Evolutionary conservation across 306 rosid genomes (phyloP).

Genomic region (Vicia faba): DNA sequence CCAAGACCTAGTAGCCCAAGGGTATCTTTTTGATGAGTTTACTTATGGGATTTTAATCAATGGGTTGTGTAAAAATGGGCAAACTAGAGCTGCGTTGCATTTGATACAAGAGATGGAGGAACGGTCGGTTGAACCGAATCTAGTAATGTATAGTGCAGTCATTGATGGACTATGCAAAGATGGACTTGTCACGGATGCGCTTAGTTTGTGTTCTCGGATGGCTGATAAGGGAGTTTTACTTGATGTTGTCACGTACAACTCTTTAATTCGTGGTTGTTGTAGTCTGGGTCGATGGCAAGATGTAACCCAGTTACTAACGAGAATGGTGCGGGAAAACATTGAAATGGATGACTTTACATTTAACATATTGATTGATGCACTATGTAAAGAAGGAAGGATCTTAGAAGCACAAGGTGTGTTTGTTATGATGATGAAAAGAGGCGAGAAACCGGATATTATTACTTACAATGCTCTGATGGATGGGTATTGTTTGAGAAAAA

Average conservation of each 20-base stretch:
- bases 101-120: constrained; percentile 37
- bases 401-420: no score
- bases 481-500: constrained; percentile 39
- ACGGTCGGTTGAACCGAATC: constrained; percentile 22
- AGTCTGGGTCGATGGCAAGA: constrained; percentile 37
- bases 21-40: no score
- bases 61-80: no score
- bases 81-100: constrained; percentile 28
- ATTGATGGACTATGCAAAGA: constrained; percentile 50
- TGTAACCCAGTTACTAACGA: constrained; percentile 36
- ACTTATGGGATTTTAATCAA: no score
- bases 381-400: no score
- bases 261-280: constrained; percentile 47
- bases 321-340: constrained; percentile 39
- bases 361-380: no score
- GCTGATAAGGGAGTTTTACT: constrained; percentile 40
- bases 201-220: constrained; percentile 24
- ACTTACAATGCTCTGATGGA: constrained; percentile 44
- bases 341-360: constrained; percentile 37
- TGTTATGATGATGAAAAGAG: no score
- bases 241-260: constrained; percentile 43
- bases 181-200: constrained; percentile 38
- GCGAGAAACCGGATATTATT: no score
- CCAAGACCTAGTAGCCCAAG: no score
- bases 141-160: constrained; percentile 32